Evolutionary conservation across 768 basidiomycete species (phyloP).

Genomic region (Lentinula aciculospora): DNA sequence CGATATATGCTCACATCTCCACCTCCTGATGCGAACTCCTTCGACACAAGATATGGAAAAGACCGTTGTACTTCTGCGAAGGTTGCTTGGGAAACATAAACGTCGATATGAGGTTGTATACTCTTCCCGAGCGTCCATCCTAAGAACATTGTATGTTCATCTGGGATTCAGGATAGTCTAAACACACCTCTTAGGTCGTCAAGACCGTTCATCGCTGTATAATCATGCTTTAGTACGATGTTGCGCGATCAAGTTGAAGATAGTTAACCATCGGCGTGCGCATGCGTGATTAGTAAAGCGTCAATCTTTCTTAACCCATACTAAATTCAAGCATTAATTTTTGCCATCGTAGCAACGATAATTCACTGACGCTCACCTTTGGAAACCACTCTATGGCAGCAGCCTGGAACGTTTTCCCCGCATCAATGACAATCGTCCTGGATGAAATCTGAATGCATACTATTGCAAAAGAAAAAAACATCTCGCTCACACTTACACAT

Average conservation of each 20-base stretch:
- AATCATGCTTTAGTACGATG: neutral
- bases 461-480: neutral
- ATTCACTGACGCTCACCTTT: neutral
- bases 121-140: constrained; percentile 67
- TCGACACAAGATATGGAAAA: constrained; percentile 80
- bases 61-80: constrained; percentile 60
- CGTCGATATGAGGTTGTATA: constrained; percentile 69
- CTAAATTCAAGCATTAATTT: constrained; percentile 41
- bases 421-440: constrained; percentile 79
- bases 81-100: constrained; percentile 65
- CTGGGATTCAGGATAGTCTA: neutral
- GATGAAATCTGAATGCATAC: constrained; percentile 10
- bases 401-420: constrained; percentile 76
- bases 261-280: constrained; percentile 69
- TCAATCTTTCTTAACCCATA: constrained; percentile 69
- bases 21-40: constrained; percentile 73
- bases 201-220: constrained; percentile 76
- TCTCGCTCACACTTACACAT: constrained; percentile 40
- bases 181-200: constrained; percentile 78
- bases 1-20: constrained; percentile 53
- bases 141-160: constrained; percentile 19
- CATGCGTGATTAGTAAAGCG: constrained; percentile 79
- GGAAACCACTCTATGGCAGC: constrained; percentile 47
- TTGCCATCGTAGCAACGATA: constrained; percentile 16
- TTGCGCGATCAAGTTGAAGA: neutral